phyloP scores from a whole-genome alignment of 257 asterid genomes.

The Lycium barbarum region DNA sequence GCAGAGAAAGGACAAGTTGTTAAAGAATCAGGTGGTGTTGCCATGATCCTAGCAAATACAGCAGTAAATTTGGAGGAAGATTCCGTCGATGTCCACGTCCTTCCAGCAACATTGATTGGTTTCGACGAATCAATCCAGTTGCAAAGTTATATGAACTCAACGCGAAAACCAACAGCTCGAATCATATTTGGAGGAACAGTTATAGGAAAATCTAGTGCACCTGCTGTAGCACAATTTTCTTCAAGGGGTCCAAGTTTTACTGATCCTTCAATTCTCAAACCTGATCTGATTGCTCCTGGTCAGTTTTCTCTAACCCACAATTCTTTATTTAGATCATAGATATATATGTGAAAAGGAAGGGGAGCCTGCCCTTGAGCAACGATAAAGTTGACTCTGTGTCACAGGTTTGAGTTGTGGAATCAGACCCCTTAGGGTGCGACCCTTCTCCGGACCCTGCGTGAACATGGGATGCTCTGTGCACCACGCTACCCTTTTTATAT shows the following conservation, averaged over 20 bases:
- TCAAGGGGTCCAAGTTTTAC: constrained; percentile 34
- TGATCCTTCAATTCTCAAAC: constrained; percentile 34
- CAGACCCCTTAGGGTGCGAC: too few species aligned
- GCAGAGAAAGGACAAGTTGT: constrained; percentile 37
- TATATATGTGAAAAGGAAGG: neutral
- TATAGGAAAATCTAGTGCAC: constrained; percentile 34
- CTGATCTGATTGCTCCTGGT: constrained; percentile 35
- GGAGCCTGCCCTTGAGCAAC: neutral
- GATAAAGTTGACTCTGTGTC: neutral
- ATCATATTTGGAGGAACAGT: constrained; percentile 35
- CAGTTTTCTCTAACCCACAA: neutral
- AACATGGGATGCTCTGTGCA: neutral
- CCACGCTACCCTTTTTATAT: neutral
- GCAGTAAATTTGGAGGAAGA: constrained; percentile 30
- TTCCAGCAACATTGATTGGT: constrained; percentile 36
- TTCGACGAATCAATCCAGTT: constrained; percentile 29
- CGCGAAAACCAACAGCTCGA: constrained; percentile 31
- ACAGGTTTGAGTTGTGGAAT: neutral
- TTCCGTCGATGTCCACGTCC: constrained; percentile 30
- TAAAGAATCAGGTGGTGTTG: constrained; percentile 33
- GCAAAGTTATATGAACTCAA: constrained; percentile 32
- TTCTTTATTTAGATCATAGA: neutral
- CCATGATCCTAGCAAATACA: constrained; percentile 34
- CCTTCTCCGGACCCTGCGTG: neutral
- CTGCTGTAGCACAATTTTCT: constrained; percentile 32